Evolutionary conservation across 768 basidiomycete genomes (phyloP).

Genomic region (Neoboletus brunneissimus): DNA sequence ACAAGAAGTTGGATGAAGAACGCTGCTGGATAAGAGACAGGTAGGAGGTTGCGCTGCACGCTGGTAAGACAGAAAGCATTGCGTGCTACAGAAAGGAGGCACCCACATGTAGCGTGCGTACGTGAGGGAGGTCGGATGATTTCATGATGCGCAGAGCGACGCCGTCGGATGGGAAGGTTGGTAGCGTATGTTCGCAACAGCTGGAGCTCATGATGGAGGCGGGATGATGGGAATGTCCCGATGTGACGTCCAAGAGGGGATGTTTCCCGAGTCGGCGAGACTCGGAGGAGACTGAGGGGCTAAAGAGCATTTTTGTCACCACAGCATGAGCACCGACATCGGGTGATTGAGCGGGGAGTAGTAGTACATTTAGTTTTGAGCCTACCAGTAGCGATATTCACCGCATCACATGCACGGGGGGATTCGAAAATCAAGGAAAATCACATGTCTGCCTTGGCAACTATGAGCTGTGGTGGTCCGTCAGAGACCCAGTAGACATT

Average conservation of each 20-base stretch:
- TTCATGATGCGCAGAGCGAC: slow-evolving; percentile 28
- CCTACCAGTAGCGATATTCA: neutral
- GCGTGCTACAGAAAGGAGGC: neutral
- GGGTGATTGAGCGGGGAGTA: neutral
- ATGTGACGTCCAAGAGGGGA: neutral
- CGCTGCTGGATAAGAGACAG: slow-evolving; percentile 27
- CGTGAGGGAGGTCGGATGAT: slow-evolving; percentile 26
- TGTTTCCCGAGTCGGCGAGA: slow-evolving; percentile 12
- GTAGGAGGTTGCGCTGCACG: slow-evolving; percentile 23
- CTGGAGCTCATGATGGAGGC: slow-evolving; percentile 9
- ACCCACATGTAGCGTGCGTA: slow-evolving; percentile 29
- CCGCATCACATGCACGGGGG: neutral
- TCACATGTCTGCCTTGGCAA: neutral
- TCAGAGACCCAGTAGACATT: neutral
- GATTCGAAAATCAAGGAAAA: neutral
- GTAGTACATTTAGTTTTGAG: neutral
- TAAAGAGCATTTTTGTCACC: neutral
- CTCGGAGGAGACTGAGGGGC: slow-evolving; percentile 10
- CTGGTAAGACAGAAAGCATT: slow-evolving; percentile 2
- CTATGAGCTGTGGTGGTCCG: neutral
- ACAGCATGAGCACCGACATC: neutral
- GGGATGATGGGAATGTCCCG: neutral
- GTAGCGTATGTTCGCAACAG: neutral
- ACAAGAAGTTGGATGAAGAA: slow-evolving; percentile 34
- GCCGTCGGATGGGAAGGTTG: slow-evolving; percentile 2